Percentiles rank a stretch among this genome's conserved stretches.
These are phyloP conservation scores for Hypholoma sublateritium DNA, from an alignment of 768 basidiomycete species.

Conservation along the genomic window DNA sequence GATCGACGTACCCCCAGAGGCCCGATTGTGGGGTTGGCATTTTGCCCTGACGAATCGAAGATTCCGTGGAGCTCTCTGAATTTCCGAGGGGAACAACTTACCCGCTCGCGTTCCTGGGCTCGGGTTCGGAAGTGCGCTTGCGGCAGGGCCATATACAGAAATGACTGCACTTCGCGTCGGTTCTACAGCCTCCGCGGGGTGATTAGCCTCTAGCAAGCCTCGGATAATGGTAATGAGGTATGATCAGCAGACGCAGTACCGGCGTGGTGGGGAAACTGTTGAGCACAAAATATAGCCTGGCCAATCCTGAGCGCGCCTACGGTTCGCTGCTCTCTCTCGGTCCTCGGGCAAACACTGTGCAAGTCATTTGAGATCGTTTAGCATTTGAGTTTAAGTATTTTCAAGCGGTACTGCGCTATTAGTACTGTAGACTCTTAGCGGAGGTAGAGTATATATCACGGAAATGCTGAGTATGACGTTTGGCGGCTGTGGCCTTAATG, in stretches of 20 bases:
- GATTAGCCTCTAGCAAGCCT: slow-evolving; percentile 2
- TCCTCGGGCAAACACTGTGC: background rate
- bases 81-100: background rate
- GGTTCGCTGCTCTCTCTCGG: background rate
- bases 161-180: background rate
- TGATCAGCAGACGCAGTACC: background rate
- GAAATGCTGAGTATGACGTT: background rate
- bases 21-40: slow-evolving; percentile 7
- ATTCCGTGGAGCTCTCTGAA: background rate
- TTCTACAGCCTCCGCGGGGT: slow-evolving; percentile 1
- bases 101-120: background rate
- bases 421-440: background rate
- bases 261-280: background rate
- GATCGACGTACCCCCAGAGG: slow-evolving; percentile 3
- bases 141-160: background rate
- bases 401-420: background rate
- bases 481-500: background rate
- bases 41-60: background rate
- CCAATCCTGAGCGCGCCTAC: background rate
- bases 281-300: background rate
- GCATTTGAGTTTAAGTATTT: background rate
- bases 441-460: background rate
- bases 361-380: background rate
- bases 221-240: background rate
- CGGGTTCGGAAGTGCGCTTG: background rate